These are phyloP conservation scores for Calonectria ilicicola DNA, from an alignment of 2,329 filamentous ascomycete genomes.

Conservation along the genomic window DNA sequence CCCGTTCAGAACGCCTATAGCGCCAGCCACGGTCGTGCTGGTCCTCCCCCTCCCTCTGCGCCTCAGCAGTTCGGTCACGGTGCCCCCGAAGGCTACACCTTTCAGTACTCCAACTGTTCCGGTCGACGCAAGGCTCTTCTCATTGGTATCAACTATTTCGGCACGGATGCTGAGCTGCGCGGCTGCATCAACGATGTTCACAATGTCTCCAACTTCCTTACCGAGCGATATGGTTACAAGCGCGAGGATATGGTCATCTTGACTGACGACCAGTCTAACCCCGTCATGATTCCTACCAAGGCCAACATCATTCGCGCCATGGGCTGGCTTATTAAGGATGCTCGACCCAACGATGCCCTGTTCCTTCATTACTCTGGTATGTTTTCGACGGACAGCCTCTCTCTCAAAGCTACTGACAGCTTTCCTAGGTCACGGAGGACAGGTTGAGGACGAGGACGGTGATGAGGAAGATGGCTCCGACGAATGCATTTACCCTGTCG, in stretches of 20 bases:
- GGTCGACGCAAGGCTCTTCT: conserved; percentile 80
- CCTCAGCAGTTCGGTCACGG: conserved; percentile 74
- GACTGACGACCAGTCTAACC: conserved; percentile 80
- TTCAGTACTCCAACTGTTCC: conserved; percentile 82
- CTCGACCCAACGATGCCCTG: conserved; percentile 79
- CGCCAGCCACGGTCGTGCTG: conserved; percentile 45
- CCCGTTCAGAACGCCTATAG: conserved; percentile 48
- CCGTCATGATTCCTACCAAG: conserved; percentile 79
- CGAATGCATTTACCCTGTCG: conserved; percentile 83
- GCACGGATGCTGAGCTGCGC: conserved; percentile 76
- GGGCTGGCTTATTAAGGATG: conserved; percentile 80
- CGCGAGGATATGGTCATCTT: conserved; percentile 84
- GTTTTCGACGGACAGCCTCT: conserved; percentile 18
- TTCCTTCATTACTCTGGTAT: conserved; percentile 82
- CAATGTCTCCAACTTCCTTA: conserved; percentile 80
- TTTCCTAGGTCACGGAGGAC: conserved; percentile 76
- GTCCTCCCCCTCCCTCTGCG: conserved; percentile 59
- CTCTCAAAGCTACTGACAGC: conserved; percentile 17
- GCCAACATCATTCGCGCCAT: conserved; percentile 80
- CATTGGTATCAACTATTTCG: conserved; percentile 86
- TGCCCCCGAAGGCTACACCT: conserved; percentile 76
- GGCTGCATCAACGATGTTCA: conserved; percentile 87
- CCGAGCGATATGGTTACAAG: conserved; percentile 76
- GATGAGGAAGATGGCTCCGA: conserved; percentile 84
- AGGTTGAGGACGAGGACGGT: conserved; percentile 78